Evolutionary conservation across 2,329 filamentous ascomycete species (phyloP), one percentile per base, ranked within the genome.

Genomic region (Anthostomella pinea): DNA sequence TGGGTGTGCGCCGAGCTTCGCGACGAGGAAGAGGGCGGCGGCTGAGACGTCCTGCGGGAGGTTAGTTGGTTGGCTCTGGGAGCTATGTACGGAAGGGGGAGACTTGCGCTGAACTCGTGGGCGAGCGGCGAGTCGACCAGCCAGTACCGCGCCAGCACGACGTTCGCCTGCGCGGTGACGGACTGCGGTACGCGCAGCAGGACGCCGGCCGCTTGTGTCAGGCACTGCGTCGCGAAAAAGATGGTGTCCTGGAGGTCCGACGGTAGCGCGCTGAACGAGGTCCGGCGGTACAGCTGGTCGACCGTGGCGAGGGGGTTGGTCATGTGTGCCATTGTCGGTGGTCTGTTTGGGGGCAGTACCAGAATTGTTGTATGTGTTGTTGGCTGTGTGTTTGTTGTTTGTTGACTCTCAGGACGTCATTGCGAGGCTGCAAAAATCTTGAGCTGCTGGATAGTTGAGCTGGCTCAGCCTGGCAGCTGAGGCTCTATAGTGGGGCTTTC

Each of bases 131-230:
- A 77, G 57, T 68, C 73, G 17, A 70, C 60, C 16, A 88, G 67
- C 83, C 86, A 95, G 65, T 88, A 93, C 10, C 91, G 78, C 33
- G 84, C 83, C 21, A 95, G 78, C 1, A 93, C 65, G 25, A 96
- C 80, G 56, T 90, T 87, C 3, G 90, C 87, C 55, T 89, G 86
- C 4, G 89, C 86, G 24, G 93, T 87, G 24, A 87, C 79, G 50
- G 89, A 87, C 59, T 95, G 89, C 6, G 88, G 86, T 24, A 97
- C 72, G 30, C 87, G 79, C 3, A 98, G 74, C 13, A 97, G 76
- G 33, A 94, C 74, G 19, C 87, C 87, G 8, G 86, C 85, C 15
- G 83, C 80, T 63, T 93, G 87, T 3, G 84, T 87, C 27, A 91
- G 75, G 50, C 77, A 77, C 57, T 85, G 81, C 22, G 83, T 82